A percentile compares a stretch with the other conserved stretches of the same genome.
Evolutionary conservation across 495 filamentous ascomycete species (phyloP).

Genomic region (Penicillium coffeae): DNA sequence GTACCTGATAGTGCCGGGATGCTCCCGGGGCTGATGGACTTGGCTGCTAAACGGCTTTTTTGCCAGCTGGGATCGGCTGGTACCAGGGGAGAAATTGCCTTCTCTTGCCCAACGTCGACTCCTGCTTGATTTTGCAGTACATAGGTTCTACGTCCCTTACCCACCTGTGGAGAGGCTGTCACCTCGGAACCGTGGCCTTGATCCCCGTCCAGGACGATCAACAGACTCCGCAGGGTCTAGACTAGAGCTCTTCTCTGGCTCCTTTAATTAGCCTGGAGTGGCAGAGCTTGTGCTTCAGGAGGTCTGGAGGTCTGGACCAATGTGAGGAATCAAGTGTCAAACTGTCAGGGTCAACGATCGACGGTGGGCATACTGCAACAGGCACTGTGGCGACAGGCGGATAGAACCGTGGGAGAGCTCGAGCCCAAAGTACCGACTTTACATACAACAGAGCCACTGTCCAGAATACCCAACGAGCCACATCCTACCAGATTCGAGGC

Average conservation of each 20-base stretch:
- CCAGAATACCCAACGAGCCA: background rate
- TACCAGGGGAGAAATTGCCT: too few species aligned
- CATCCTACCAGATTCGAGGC: too few species aligned
- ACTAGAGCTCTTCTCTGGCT: background rate
- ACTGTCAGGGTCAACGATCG: background rate
- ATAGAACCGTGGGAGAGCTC: too few species aligned
- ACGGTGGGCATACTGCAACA: background rate
- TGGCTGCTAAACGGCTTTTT: background rate
- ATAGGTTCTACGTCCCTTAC: background rate
- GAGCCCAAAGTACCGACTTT: background rate
- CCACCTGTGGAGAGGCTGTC: background rate
- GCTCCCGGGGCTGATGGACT: background rate
- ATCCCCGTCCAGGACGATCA: background rate
- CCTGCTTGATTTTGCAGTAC: too few species aligned
- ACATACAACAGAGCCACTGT: too few species aligned
- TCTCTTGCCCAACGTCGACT: too few species aligned
- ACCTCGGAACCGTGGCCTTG: background rate
- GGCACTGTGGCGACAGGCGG: background rate
- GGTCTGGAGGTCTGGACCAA: background rate
- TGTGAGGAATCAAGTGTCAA: constrained; percentile 10
- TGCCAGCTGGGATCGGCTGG: too few species aligned
- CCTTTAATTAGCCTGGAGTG: constrained; percentile 1
- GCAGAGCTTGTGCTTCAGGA: too few species aligned
- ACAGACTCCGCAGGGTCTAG: background rate
- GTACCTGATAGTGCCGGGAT: background rate